Evolutionary conservation across 2,329 filamentous ascomycete genomes (phyloP).

Genomic region (Penicillium glabrum): DNA sequence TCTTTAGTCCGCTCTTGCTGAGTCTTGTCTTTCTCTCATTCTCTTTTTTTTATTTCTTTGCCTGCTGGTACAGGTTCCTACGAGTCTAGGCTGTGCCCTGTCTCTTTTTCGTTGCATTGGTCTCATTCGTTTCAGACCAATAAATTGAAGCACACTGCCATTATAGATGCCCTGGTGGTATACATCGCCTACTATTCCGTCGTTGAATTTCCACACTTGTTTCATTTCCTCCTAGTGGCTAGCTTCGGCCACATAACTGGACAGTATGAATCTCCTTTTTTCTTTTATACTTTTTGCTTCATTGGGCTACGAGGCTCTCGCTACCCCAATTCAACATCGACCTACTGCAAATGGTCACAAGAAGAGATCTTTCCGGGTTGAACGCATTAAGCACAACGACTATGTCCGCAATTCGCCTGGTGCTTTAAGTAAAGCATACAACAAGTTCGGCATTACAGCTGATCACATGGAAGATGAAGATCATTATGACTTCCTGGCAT

Average conservation of each 20-base stretch:
- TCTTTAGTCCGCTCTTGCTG: constrained; percentile 3
- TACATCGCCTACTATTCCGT: background rate
- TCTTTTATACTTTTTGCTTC: constrained; percentile 22
- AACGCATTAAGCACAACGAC: constrained; percentile 56
- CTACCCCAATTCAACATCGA: constrained; percentile 28
- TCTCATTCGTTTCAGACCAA: constrained; percentile 3
- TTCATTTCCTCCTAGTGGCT: background rate
- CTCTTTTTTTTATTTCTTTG: constrained; percentile 10
- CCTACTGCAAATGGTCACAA: constrained; percentile 16
- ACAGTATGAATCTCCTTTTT: constrained; percentile 27
- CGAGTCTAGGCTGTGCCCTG: constrained; percentile 6
- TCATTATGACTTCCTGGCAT: constrained; percentile 35
- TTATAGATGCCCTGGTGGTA: background rate
- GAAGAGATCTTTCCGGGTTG: constrained; percentile 59
- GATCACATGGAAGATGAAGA: constrained; percentile 41
- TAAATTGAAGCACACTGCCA: background rate
- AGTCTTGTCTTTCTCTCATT: constrained; percentile 5
- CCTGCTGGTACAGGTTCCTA: constrained; percentile 1
- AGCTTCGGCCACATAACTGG: background rate
- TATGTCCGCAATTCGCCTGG: constrained; percentile 60
- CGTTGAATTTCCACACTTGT: background rate
- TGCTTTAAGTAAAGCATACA: constrained; percentile 65
- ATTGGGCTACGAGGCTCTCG: constrained; percentile 33
- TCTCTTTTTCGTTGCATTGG: constrained; percentile 1
- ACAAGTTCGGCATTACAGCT: constrained; percentile 61